Percentiles rank a stretch among this genome's conserved stretches.
phyloP scores from a whole-genome alignment of 768 basidiomycete species.

The Lentinula sp. region DNA sequence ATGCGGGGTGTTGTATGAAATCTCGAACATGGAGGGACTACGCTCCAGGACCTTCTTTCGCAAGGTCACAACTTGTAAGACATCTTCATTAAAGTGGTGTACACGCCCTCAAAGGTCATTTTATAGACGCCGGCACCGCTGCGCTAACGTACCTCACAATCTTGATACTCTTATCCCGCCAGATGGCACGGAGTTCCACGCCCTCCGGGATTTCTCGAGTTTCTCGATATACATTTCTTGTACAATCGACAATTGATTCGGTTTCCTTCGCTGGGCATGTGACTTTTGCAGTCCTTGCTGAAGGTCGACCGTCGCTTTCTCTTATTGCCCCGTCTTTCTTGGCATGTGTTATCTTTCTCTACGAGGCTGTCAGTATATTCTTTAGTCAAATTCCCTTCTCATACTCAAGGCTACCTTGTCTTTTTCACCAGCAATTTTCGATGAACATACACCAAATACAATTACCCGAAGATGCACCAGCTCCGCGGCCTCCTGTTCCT shows the following conservation, averaged over 20 bases:
- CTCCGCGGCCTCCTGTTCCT: slow-evolving; percentile 20
- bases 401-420: background rate
- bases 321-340: slow-evolving; percentile 82
- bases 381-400: background rate
- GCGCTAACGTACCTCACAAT: slow-evolving; percentile 61
- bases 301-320: slow-evolving; percentile 76
- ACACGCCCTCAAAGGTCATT: background rate
- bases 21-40: slow-evolving; percentile 63
- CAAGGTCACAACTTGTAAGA: slow-evolving; percentile 63
- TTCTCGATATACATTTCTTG: slow-evolving; percentile 78
- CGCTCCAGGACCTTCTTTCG: slow-evolving; percentile 65
- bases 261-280: slow-evolving; percentile 86
- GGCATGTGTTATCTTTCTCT: slow-evolving; percentile 71
- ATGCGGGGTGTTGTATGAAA: slow-evolving; percentile 70
- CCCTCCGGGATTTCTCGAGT: slow-evolving; percentile 74
- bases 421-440: slow-evolving; percentile 66
- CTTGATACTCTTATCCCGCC: slow-evolving; percentile 64
- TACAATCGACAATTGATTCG: slow-evolving; percentile 75
- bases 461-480: slow-evolving; percentile 56
- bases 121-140: slow-evolving; percentile 67
- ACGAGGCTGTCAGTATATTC: slow-evolving; percentile 63
- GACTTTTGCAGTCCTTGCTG: slow-evolving; percentile 80
- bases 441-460: slow-evolving; percentile 80
- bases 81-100: background rate
- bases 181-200: slow-evolving; percentile 70